Evolutionary conservation across 1,284 basidiomycete species (phyloP), one percentile per base, ranked within the genome.

Genomic region (Cryptococcus sp.): DNA sequence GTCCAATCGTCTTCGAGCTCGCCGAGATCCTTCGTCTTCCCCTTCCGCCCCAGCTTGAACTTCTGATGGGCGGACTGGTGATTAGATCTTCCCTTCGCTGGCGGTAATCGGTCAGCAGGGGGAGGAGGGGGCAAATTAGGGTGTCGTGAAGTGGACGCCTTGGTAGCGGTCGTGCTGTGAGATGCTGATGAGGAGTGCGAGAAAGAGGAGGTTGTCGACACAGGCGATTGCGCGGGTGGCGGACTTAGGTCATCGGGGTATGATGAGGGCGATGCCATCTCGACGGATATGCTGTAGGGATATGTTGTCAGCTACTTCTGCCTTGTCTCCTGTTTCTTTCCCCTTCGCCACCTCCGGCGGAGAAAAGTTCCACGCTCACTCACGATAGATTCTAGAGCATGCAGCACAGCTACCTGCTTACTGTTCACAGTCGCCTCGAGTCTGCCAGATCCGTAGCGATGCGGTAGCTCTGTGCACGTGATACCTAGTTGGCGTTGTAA

Each of bases 1-100:
- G 66, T 67, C 73, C 73, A 75, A n/a, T 71, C 73, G 46, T 75
- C 75, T 15, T 74, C 73, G 16, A 69, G 60, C 35, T 68, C 71
- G 3, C 52, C 59, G 42, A 13, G 39, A 19, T 56, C 57, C 38
- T 54, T 60, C 41, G 62, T 59, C 46, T 67, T 62, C 19, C 61
- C 50, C 47, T 61, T 68, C 16, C 65, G 52, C 13, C 62, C 53
- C 2, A 68, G 40, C 48, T 62, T 65, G 54, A 70, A 64, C 50
- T 64, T 65, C 20, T 59, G 59, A 25, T 64, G 56, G 5, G 49
- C 45, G 0, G 62, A 50, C 27, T 55, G 52, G 17, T 59, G 54
- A 4, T 53, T 22, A 19, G 64, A 54, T 17, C 62, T 50, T 11
- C 59, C 56, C 51, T 67, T 64, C 19, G 67, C 49, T 8, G 64